phyloP scores from a whole-genome alignment of 164 flowering plant species.

The Annona cherimola region DNA sequence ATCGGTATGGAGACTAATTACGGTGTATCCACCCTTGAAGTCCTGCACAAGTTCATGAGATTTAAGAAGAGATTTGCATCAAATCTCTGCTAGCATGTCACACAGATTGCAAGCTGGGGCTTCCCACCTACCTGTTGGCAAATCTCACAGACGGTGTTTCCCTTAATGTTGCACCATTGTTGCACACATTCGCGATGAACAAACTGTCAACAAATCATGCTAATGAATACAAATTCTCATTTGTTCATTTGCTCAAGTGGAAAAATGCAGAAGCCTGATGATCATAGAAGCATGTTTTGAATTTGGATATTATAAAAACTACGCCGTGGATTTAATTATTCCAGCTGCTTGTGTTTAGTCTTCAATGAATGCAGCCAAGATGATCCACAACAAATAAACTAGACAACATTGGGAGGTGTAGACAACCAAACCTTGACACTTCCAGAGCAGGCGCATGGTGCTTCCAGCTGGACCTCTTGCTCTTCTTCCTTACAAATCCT shows the following conservation, averaged over 20 bases:
- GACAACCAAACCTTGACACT: neutral
- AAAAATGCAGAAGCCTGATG: no score
- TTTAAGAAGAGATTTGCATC: no score
- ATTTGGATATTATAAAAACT: no score
- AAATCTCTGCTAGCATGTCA: no score
- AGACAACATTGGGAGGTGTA: no score
- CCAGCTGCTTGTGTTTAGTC: no score
- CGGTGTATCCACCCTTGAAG: neutral
- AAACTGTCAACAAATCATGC: slow-evolving; percentile 33
- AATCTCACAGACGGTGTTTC: slow-evolving; percentile 62
- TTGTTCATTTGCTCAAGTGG: no score
- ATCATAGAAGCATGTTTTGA: no score
- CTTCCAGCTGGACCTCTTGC: neutral
- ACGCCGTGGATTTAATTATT: no score
- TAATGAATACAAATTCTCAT: no score
- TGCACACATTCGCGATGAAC: slow-evolving; percentile 76
- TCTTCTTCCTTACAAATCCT: neutral
- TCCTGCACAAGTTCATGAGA: neutral
- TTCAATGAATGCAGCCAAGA: no score
- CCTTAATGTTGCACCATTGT: slow-evolving; percentile 73
- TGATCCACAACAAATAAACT: no score
- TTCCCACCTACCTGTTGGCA: slow-evolving; percentile 45
- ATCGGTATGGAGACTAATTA: neutral
- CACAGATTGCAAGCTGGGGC: neutral
- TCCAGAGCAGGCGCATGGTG: neutral